Base-by-base conservation (phyloP, 2,329 filamentous ascomycete species). In the Penicillium psychrosexuale region DNA sequence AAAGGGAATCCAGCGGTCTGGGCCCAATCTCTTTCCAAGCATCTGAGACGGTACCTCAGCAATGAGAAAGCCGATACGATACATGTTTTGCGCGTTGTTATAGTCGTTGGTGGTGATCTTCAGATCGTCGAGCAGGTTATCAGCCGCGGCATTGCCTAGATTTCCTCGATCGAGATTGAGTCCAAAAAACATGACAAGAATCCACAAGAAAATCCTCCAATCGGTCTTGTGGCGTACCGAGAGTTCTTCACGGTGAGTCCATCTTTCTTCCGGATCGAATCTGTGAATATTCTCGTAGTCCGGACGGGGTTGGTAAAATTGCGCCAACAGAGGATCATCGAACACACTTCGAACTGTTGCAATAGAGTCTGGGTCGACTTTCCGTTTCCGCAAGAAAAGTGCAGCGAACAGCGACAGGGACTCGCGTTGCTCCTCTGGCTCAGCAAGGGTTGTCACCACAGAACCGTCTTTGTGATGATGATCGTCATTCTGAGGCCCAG, bases 171-270 rank as follows among this genome's bases (percentile, higher is more conserved):
- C 66, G 8, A 70, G 56, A 28, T 70, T 61, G 17, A 70, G 51
- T 0, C 59, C 65, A 8, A 66, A 67, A 54, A 70, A 70, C 80
- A 84, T 83, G 36, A 83, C 65, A 46, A 78, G 79, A 50, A 64
- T 63, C 67, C 63, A 77, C 2, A 69, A 43, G n/a, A 70, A 65
- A 22, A 76, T 70, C 9, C 56, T 64, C 58, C 58, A 62, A 55
- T 76, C 74, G 12, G 59, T 65, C 47, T 70, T 70, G 30, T 64
- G 61, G 3, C 58, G 47, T 3, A 68, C 60, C 3, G 47, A 46
- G 5, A 44, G 39, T 50, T 71, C 61, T 46, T 72, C 68, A 1
- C 62, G 49, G 44, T 61, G 62, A 7, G 67, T 72, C 65, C 69
- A 72, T 57, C 67, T 55, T 30, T 51, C 62, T 8, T 50, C 47